These are phyloP conservation scores for Pholiota conissans DNA, from an alignment of 768 basidiomycete genomes.

Conservation along the genomic window DNA sequence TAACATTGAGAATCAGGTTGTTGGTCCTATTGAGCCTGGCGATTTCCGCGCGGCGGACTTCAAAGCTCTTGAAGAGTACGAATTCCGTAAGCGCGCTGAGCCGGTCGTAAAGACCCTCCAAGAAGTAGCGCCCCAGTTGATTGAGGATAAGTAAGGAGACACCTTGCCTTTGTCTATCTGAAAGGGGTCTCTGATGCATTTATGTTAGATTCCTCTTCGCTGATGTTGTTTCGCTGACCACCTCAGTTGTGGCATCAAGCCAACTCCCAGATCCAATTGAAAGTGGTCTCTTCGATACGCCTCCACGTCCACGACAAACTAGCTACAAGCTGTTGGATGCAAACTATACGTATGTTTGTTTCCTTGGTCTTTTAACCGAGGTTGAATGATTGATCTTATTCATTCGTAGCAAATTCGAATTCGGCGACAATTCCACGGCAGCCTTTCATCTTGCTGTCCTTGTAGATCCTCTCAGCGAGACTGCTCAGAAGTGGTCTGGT, in stretches of 20 bases:
- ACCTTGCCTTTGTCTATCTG: neutral
- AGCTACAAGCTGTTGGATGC: slow-evolving; percentile 62
- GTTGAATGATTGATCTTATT: neutral
- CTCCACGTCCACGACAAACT: slow-evolving; percentile 55
- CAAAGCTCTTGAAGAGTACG: slow-evolving; percentile 67
- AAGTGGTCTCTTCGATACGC: slow-evolving; percentile 68
- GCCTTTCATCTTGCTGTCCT: slow-evolving; percentile 70
- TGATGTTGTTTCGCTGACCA: slow-evolving; percentile 60
- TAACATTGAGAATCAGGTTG: slow-evolving; percentile 46
- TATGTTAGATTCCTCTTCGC: slow-evolving; percentile 51
- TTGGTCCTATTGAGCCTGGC: slow-evolving; percentile 66
- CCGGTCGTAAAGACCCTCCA: slow-evolving; percentile 69
- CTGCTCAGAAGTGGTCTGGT: slow-evolving; percentile 84
- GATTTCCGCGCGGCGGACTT: slow-evolving; percentile 72
- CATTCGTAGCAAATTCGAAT: slow-evolving; percentile 56
- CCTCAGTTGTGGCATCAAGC: slow-evolving; percentile 72
- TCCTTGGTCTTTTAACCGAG: slow-evolving; percentile 3
- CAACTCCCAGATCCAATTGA: slow-evolving; percentile 75
- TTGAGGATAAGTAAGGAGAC: slow-evolving; percentile 20
- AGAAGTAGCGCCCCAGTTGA: slow-evolving; percentile 42
- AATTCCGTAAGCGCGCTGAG: slow-evolving; percentile 66
- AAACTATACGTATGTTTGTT: slow-evolving; percentile 59
- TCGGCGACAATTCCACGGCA: slow-evolving; percentile 69
- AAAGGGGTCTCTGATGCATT: slow-evolving; percentile 1
- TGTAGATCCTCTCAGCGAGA: slow-evolving; percentile 83